A percentile compares a stretch with the other conserved stretches of the same genome.
phyloP scores from a whole-genome alignment of 2,329 filamentous ascomycete species.

The Lachnellula arida region DNA sequence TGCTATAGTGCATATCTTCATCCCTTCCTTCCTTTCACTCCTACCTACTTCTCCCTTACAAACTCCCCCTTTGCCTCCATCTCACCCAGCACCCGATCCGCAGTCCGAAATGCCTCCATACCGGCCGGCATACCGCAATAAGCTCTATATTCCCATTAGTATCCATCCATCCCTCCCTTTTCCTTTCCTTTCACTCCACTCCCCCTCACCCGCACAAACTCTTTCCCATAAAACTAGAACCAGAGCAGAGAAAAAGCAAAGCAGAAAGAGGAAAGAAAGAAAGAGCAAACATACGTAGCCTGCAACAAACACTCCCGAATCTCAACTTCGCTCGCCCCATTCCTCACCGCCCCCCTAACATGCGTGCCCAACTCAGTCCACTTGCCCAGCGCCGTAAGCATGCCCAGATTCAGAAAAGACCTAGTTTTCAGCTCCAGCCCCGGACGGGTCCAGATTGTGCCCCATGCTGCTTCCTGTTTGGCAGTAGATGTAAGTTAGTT shows the following conservation, averaged over 20 bases:
- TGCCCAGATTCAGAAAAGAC: slow-evolving; percentile 28
- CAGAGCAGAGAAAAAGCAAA: background rate
- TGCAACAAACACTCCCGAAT: slow-evolving; percentile 29
- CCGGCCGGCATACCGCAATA: slow-evolving; percentile 31
- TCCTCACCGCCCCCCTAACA: slow-evolving; percentile 29
- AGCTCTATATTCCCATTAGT: slow-evolving; percentile 19
- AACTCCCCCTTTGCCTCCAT: slow-evolving; percentile 29
- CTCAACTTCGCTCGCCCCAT: slow-evolving; percentile 28
- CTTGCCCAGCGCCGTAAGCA: slow-evolving; percentile 28
- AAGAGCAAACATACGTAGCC: slow-evolving; percentile 20
- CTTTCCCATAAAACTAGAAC: background rate
- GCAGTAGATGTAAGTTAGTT: background rate
- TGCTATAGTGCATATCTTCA: background rate
- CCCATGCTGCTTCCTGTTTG: slow-evolving; percentile 28
- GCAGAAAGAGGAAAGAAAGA: slow-evolving; percentile 1
- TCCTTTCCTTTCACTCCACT: background rate
- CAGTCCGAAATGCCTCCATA: slow-evolving; percentile 28
- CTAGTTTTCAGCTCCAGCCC: slow-evolving; percentile 24
- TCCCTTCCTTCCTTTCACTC: background rate
- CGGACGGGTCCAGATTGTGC: slow-evolving; percentile 30
- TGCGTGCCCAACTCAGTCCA: slow-evolving; percentile 30
- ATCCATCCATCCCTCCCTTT: background rate
- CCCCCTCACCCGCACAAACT: background rate
- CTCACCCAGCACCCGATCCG: slow-evolving; percentile 28
- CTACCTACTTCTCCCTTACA: slow-evolving; percentile 6